Evolutionary conservation across 495 filamentous ascomycete species (phyloP).

Genomic region (Aspergillus coremiiformis): DNA sequence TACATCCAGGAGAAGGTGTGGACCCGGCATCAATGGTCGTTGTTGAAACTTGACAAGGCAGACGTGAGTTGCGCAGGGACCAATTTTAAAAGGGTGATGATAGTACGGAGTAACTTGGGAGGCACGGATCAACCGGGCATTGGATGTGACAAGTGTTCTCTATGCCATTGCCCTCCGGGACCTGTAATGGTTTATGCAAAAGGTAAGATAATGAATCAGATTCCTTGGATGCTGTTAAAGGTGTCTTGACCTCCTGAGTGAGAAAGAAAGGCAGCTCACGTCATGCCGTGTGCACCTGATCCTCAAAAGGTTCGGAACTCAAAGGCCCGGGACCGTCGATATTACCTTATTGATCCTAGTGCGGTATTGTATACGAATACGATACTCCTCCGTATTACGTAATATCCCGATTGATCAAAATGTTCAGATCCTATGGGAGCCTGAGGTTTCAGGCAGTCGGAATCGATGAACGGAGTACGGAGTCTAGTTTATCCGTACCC

Average conservation of each 20-base stretch:
- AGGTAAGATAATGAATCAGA: not conserved
- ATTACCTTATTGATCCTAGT: not conserved
- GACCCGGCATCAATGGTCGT: not conserved
- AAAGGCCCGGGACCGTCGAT: slow-evolving; percentile 1
- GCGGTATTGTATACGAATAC: not conserved
- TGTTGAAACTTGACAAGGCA: not conserved
- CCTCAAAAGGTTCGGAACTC: slow-evolving; percentile 4
- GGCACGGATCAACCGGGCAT: not conserved
- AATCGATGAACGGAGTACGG: no score
- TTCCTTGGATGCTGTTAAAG: not conserved
- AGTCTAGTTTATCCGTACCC: no score
- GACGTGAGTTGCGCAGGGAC: not conserved
- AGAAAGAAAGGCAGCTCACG: slow-evolving; percentile 1
- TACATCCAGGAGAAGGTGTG: not conserved
- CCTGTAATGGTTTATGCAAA: not conserved
- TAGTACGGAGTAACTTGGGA: no score
- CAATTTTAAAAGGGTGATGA: not conserved
- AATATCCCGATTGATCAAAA: no score
- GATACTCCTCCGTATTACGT: no score
- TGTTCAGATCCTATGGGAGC: not conserved
- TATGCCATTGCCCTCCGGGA: not conserved
- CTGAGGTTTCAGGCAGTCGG: not conserved
- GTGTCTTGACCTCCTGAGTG: not conserved
- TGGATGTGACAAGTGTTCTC: not conserved
- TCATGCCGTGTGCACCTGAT: slow-evolving; percentile 6